Base-by-base conservation (phyloP, 2,329 filamentous ascomycete genomes). In the Fusarium virguliforme region DNA sequence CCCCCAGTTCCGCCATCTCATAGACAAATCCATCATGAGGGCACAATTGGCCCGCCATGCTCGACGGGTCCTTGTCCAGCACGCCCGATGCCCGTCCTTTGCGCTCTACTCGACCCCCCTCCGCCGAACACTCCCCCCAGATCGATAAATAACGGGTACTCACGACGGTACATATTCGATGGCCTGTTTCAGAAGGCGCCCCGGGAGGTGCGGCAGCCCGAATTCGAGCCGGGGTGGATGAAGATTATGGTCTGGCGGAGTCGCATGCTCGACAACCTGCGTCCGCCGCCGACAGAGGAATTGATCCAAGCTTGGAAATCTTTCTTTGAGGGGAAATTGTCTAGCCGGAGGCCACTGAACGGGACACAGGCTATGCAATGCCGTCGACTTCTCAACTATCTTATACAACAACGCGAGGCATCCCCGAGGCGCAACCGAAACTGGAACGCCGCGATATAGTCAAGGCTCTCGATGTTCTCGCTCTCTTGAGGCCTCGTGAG, bases 171-270 rank as follows among this genome's bases (percentile, higher is more conserved):
- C 4, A 89, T 95, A 64, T 86, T 94, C 74, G 75, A 78, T 38
- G 86, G 86, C 28, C 82, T 94, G 51, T 87, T 92, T 72, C 78
- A 85, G 68, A 89, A 90, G 74, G 82, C 88, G 4, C 86, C 89
- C 18, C 85, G 88, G 64, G 83, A 87, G 62, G 81, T 90, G 46
- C 91, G 89, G 78, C 85, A 89, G 24, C 85, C 90, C 56, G 86
- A 90, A 74, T 83, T 90, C 66, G 92, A 90, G 75, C 92, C 89
- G 1, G 94, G 94, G 59, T 88, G 94, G 75, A 89, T 90, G 70
- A 87, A 87, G 15, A 88, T 97, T 82, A 87, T 92, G 74, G 87
- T 92, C 64, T 87, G 94, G 79, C 84, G 88, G 58, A 88, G 88
- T 72, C 87, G 89, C 66, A 83, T 91, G 72, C 85, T 87, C 57